Conservation (phyloP, 2,329 filamentous ascomycete species). For the Epichloe sp. region DNA sequence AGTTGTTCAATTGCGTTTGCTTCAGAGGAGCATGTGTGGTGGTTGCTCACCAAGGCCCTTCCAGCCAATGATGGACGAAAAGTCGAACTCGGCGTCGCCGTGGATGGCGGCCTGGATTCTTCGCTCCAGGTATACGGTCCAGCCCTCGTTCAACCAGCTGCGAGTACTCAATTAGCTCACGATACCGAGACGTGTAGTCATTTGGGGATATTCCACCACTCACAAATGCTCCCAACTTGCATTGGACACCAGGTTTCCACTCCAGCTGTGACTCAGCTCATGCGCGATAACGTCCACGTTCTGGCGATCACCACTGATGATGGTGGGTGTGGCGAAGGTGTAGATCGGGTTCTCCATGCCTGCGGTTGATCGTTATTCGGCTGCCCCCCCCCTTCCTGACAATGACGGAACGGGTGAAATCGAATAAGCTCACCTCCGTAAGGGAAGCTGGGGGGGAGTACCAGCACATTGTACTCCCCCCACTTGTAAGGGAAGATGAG, state of each 20-base stretch:
- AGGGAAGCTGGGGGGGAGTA: constrained; percentile 80
- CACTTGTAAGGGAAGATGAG: constrained; percentile 79
- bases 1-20: not conserved
- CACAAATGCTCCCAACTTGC: constrained; percentile 72
- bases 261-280: constrained; percentile 67
- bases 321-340: constrained; percentile 88
- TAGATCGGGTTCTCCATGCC: constrained; percentile 88
- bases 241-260: constrained; percentile 71
- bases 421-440: constrained; percentile 51
- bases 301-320: constrained; percentile 80
- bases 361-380: constrained; percentile 10
- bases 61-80: constrained; percentile 94
- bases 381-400: not conserved
- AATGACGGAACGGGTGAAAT: not conserved
- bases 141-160: constrained; percentile 64
- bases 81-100: constrained; percentile 76
- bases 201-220: constrained; percentile 15
- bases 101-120: constrained; percentile 67
- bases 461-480: constrained; percentile 94
- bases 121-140: constrained; percentile 91
- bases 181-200: not conserved
- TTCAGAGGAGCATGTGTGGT: not conserved
- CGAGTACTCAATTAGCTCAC: not conserved
- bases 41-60: constrained; percentile 52
- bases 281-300: constrained; percentile 96